Evolutionary conservation across 805 yeast species (phyloP).

Genomic region (Sporopachydermia quercuum): DNA sequence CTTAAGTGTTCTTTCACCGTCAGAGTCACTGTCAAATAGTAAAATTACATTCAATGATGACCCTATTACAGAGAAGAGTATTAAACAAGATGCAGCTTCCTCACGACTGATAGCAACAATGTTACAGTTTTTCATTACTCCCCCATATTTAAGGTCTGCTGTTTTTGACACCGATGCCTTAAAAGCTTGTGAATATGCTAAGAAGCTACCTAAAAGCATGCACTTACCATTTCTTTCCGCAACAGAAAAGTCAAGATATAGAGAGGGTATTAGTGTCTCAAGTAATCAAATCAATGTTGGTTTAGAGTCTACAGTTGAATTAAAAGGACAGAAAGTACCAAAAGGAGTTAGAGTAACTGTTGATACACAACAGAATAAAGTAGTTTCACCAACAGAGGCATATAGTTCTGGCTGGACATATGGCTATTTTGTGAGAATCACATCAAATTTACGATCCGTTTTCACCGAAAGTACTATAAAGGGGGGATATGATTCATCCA

Average conservation of each 20-base stretch:
- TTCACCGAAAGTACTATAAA: neutral
- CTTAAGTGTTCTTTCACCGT: neutral
- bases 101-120: neutral
- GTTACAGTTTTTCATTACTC: neutral
- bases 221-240: neutral
- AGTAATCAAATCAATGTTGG: neutral
- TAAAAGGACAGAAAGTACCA: neutral
- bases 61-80: neutral
- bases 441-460: neutral
- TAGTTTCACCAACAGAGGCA: neutral
- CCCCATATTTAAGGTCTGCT: constrained; percentile 1
- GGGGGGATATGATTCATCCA: neutral
- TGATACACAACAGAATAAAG: neutral
- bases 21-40: neutral
- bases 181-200: neutral
- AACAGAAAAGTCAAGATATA: neutral
- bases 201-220: constrained; percentile 1
- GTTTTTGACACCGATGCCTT: neutral
- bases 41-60: constrained; percentile 1
- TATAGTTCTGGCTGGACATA: neutral
- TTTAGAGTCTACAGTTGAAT: neutral
- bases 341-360: neutral
- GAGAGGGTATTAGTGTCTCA: constrained; percentile 1
- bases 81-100: neutral
- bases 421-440: neutral